phyloP scores from a whole-genome alignment of 1,139 yeast species.

The Trichomonascaceae sp. region DNA sequence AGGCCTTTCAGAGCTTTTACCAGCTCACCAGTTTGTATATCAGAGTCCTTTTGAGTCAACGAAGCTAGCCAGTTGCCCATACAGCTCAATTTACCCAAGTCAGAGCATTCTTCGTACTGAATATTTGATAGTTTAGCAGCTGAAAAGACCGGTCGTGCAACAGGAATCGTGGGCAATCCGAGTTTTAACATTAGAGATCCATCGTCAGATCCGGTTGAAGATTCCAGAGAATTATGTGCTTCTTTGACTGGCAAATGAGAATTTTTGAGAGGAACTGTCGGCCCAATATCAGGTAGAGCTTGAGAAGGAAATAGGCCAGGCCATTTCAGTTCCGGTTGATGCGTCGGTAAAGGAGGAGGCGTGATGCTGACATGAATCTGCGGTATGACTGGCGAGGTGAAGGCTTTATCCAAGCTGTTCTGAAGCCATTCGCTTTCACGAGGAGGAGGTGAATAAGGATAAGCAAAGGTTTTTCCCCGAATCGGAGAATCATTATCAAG shows the following conservation, averaged over 20 bases:
- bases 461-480: constrained; percentile 1
- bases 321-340: not conserved
- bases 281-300: not conserved
- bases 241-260: not conserved
- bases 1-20: constrained; percentile 43
- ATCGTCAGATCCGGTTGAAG: constrained; percentile 14
- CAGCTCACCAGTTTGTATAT: constrained; percentile 36
- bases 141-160: constrained; percentile 31
- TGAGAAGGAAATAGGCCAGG: not conserved
- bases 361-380: not conserved
- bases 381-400: not conserved
- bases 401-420: not conserved
- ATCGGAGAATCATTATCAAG: not conserved
- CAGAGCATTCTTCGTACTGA: constrained; percentile 38
- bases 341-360: not conserved
- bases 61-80: constrained; percentile 32
- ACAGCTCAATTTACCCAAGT: constrained; percentile 46
- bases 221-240: not conserved
- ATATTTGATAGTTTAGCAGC: constrained; percentile 37
- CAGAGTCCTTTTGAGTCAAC: constrained; percentile 32
- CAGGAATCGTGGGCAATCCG: constrained; percentile 32
- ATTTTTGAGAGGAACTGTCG: constrained; percentile 1
- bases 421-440: not conserved
- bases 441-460: constrained; percentile 7
- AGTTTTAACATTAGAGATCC: constrained; percentile 24